phyloP scores from a whole-genome alignment of 148 eudicot genomes.

The Fagopyrum homotropicum region DNA sequence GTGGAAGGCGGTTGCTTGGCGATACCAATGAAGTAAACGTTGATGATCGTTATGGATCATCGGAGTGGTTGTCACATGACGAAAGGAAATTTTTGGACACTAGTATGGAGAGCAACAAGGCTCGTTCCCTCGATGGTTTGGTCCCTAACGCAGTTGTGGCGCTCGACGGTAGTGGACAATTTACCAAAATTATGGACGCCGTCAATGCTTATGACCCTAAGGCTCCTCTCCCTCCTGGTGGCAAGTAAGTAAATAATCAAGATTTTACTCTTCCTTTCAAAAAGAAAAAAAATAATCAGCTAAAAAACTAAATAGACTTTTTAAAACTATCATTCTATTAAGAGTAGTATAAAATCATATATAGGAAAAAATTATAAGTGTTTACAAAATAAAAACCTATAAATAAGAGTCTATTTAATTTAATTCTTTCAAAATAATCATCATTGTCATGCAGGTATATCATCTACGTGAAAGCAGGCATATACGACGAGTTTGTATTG shows the following conservation, averaged over 20 bases:
- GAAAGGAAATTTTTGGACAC: slow-evolving; percentile 34
- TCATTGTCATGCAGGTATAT: slow-evolving; percentile 13
- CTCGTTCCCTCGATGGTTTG: not conserved
- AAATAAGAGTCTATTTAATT: too few relatives aligned
- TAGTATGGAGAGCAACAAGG: not conserved
- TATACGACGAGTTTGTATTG: slow-evolving; percentile 29
- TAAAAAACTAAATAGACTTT: too few relatives aligned
- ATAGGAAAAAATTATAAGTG: too few relatives aligned
- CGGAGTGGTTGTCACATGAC: slow-evolving; percentile 37
- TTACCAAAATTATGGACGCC: slow-evolving; percentile 33
- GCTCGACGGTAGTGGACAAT: slow-evolving; percentile 46
- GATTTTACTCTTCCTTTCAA: not conserved
- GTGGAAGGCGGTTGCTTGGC: slow-evolving; percentile 27
- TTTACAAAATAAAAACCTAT: too few relatives aligned
- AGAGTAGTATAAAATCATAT: too few relatives aligned
- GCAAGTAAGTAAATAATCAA: not conserved
- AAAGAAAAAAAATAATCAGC: too few relatives aligned
- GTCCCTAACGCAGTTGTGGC: slow-evolving; percentile 41
- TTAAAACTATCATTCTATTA: too few relatives aligned
- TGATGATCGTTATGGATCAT: slow-evolving; percentile 19
- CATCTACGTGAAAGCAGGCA: slow-evolving; percentile 43
- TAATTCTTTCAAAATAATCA: too few relatives aligned
- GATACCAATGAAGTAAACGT: slow-evolving; percentile 16
- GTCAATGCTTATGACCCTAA: slow-evolving; percentile 30
- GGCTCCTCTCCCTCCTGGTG: not conserved